Percentiles rank a stretch among this genome's conserved stretches.
These are phyloP conservation scores for baker's yeast (Saccharomyces cerevisiae) DNA, from an alignment of 805 yeast species.

Conservation along the genomic window DNA sequence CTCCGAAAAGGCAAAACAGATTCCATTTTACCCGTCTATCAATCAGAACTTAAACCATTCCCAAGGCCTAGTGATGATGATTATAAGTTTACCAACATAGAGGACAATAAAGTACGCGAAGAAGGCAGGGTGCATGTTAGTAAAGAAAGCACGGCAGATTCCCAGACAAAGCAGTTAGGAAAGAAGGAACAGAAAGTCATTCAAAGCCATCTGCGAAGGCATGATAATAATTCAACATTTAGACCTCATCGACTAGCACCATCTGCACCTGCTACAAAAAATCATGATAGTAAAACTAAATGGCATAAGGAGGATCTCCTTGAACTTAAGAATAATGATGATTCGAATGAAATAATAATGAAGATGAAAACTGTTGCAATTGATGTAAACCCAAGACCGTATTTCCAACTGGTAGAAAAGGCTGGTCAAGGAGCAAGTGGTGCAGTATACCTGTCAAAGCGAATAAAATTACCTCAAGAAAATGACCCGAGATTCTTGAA, in stretches of 20 bases:
- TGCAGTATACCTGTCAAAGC: conserved; percentile 79
- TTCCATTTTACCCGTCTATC: neutral
- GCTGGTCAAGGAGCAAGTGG: conserved; percentile 99
- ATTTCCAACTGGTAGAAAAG: conserved; percentile 65
- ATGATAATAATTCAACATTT: neutral
- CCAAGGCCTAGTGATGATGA: conserved; percentile 8
- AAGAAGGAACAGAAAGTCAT: conserved; percentile 14
- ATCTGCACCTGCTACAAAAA: neutral
- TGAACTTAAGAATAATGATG: conserved; percentile 17
- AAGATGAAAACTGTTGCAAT: conserved; percentile 77
- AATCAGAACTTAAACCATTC: neutral
- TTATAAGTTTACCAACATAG: neutral
- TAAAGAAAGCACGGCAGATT: neutral
- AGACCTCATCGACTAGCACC: neutral
- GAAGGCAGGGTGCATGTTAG: neutral
- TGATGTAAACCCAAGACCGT: conserved; percentile 73
- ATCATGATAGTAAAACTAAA: neutral
- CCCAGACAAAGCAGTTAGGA: neutral
- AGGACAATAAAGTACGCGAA: neutral
- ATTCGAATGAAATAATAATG: conserved; percentile 62
- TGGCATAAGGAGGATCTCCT: conserved; percentile 24
- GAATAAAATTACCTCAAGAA: conserved; percentile 36
- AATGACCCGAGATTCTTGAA: conserved; percentile 6
- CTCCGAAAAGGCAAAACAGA: neutral
- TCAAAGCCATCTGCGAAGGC: conserved; percentile 1